phyloP scores from a whole-genome alignment of 305 asterid genomes.

The Fraxinus dipetala region DNA sequence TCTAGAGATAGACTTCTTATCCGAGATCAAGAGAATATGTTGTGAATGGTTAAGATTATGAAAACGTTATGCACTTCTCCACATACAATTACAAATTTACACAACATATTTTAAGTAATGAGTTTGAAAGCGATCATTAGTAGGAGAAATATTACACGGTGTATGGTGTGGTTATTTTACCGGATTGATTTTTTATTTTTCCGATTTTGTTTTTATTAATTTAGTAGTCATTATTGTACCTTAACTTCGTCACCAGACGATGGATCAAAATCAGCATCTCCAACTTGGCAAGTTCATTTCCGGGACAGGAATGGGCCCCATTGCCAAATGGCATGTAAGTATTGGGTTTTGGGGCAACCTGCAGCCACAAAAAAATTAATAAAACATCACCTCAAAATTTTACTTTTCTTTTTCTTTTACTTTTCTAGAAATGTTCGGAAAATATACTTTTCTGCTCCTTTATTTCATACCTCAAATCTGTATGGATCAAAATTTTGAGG shows the following conservation, averaged over 20 bases:
- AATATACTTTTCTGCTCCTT: neutral
- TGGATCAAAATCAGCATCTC: conserved; percentile 73
- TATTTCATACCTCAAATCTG: conserved; percentile 65
- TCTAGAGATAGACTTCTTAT: no score
- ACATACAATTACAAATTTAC: no score
- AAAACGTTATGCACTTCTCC: no score
- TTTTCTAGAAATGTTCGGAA: conserved; percentile 11
- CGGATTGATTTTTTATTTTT: no score
- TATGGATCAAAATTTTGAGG: conserved; percentile 72
- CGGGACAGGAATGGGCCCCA: conserved; percentile 88
- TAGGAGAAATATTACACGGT: no score
- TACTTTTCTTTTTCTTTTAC: neutral
- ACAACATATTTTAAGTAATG: no score
- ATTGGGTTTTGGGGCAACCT: conserved; percentile 80
- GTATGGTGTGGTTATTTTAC: no score
- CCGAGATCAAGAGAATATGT: no score
- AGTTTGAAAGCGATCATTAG: no score
- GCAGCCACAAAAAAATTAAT: conserved; percentile 32
- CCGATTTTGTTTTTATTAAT: neutral
- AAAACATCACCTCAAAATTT: conserved; percentile 14
- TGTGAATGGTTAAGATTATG: no score
- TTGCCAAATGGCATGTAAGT: conserved; percentile 91
- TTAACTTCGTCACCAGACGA: conserved; percentile 59
- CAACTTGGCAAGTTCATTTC: conserved; percentile 82
- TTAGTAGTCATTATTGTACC: conserved; percentile 37